Conservation (phyloP, 768 basidiomycete species). For the Pisolithus microcarpus region DNA sequence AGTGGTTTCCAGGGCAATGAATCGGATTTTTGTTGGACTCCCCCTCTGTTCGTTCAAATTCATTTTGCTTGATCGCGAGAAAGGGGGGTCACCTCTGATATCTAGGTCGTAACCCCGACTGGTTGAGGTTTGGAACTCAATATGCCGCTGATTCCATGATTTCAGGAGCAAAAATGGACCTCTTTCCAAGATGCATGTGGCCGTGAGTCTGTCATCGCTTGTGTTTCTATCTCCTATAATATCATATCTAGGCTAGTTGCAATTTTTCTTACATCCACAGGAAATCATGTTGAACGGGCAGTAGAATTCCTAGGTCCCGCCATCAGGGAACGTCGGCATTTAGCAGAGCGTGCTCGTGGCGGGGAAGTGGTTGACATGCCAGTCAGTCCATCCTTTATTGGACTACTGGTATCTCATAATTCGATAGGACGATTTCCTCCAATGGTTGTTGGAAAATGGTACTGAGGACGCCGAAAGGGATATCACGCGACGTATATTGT, state of each 20-base stretch:
- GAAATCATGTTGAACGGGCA: neutral
- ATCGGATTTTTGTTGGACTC: slow-evolving; percentile 43
- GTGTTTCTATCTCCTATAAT: neutral
- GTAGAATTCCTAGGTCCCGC: slow-evolving; percentile 19
- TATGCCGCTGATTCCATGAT: slow-evolving; percentile 23
- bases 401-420: neutral
- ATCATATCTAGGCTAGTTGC: slow-evolving; percentile 12
- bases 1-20: slow-evolving; percentile 36
- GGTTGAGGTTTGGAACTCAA: slow-evolving; percentile 19
- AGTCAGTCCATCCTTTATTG: neutral
- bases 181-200: slow-evolving; percentile 28
- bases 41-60: slow-evolving; percentile 34
- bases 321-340: slow-evolving; percentile 18
- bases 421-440: slow-evolving; percentile 27
- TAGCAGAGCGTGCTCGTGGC: neutral
- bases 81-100: neutral
- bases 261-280: slow-evolving; percentile 6
- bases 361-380: neutral
- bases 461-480: slow-evolving; percentile 11
- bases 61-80: neutral
- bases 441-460: slow-evolving; percentile 27
- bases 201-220: slow-evolving; percentile 17
- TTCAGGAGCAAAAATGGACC: slow-evolving; percentile 12
- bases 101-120: slow-evolving; percentile 32
- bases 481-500: slow-evolving; percentile 15